Base-by-base conservation (phyloP, 2,329 filamentous ascomycete species). In the Nemania sp. region DNA sequence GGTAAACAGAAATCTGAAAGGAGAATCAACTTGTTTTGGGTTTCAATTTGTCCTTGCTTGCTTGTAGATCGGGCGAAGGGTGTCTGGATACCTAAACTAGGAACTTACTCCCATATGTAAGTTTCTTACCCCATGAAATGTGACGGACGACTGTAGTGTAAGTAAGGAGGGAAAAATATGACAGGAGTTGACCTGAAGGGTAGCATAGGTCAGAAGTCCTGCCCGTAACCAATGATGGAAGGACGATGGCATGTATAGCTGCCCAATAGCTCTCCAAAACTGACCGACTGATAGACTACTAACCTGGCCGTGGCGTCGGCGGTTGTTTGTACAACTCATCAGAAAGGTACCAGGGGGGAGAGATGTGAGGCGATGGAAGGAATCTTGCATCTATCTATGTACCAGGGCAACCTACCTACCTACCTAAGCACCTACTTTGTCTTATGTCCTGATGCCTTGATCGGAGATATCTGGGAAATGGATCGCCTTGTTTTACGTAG, bases 241-340 rank as follows among this genome's bases (percentile, higher is more conserved):
- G 20, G 20, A 39, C 7, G 25, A 29, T 7, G 18, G 20, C 54
- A 61, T 64, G 62, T 64, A 64, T 64, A 52, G 62, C 46, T 64
- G 62, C 62, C 62, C 62, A 64, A 64, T 62, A 53, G 20, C 45
- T 57, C 54, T 54, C 49, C 54, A 62, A 58, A n/a, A 58, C 29
- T 45, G 15, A 20, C 25, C 4, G 25, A 29, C 25, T 29, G 25
- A 29, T 7, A 29, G 25, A 29, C 25, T 29, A 29, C n/a, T n/a
- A n/a, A n/a, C 25, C 25, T 29, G 7, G 48, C 17, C n/a, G 12
- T 39, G 50, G 32, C 21, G 46, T 25, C 32, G 4, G 35, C 4
- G 35, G 10, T 21, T 18, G 42, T 32, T 48, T 58, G 59, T 59
- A 53, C 62, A 61, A 60, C 54, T 55, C 59, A 64, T 46, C 43